These are phyloP conservation scores for Trametes villosa DNA, from an alignment of 768 basidiomycete species.

Conservation along the genomic window DNA sequence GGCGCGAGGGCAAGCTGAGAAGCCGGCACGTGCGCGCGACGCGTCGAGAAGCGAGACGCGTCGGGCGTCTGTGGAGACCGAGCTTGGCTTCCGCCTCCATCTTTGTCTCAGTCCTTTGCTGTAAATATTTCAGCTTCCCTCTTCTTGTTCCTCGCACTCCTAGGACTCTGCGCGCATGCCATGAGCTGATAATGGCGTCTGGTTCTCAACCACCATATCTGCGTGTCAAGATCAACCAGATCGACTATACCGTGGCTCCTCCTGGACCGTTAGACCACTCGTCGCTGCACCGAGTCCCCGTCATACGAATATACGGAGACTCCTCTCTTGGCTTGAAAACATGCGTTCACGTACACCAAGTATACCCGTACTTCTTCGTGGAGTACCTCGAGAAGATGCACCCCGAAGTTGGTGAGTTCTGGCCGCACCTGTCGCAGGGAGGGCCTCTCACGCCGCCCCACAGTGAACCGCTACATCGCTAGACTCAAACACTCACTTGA, in stretches of 20 bases:
- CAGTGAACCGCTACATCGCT: conserved; percentile 77
- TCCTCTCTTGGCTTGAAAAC: conserved; percentile 78
- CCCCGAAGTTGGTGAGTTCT: conserved; percentile 61
- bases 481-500: conserved; percentile 79
- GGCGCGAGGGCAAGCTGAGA: background rate
- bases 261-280: conserved; percentile 69
- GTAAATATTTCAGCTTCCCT: conserved; percentile 10
- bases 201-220: conserved; percentile 28
- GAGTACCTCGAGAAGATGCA: conserved; percentile 75
- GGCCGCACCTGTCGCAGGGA: background rate
- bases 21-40: conserved; percentile 14
- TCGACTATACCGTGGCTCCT: conserved; percentile 64
- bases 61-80: background rate
- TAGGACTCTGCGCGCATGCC: background rate
- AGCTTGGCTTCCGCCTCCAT: conserved; percentile 10
- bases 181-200: conserved; percentile 17
- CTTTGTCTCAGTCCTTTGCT: background rate
- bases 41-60: conserved; percentile 6
- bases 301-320: conserved; percentile 85
- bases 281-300: conserved; percentile 66
- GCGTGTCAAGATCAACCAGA: conserved; percentile 54
- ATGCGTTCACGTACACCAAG: conserved; percentile 91
- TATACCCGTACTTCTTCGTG: conserved; percentile 92
- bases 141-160: conserved; percentile 2
- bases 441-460: conserved; percentile 3